Evolutionary conservation across 2,329 filamentous ascomycete species (phyloP).

Genomic region (Clarireedia sp.): DNA sequence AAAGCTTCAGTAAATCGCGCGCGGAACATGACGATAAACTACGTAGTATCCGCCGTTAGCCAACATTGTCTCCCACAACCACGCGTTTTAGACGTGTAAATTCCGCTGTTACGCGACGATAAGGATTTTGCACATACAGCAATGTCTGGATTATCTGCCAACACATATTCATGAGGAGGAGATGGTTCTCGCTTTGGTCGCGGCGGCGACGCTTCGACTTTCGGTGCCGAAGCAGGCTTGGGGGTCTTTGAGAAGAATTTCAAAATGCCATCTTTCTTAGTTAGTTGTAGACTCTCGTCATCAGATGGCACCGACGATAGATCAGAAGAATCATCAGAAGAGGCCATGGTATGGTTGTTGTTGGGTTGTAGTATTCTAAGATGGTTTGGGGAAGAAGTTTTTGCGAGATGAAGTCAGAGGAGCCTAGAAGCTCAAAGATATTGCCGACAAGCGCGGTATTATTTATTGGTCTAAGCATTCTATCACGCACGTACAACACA

Average conservation of each 20-base stretch:
- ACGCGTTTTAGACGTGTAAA: slow-evolving; percentile 48
- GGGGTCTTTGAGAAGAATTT: slow-evolving; percentile 58
- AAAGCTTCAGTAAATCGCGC: slow-evolving; percentile 87
- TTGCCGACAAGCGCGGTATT: slow-evolving; percentile 19
- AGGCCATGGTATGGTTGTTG: slow-evolving; percentile 20
- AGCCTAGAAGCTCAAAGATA: slow-evolving; percentile 14
- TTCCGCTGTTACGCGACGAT: slow-evolving; percentile 32
- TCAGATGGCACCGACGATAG: slow-evolving; percentile 52
- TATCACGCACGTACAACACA: slow-evolving; percentile 13
- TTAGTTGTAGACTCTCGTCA: slow-evolving; percentile 44
- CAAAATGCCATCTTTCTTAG: slow-evolving; percentile 50
- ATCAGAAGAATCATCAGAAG: slow-evolving; percentile 56
- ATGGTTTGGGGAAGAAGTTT: slow-evolving; percentile 8
- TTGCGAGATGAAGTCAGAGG: slow-evolving; percentile 14
- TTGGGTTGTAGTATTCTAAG: slow-evolving; percentile 11
- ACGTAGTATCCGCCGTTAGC: slow-evolving; percentile 31
- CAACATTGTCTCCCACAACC: slow-evolving; percentile 24
- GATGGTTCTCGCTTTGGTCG: slow-evolving; percentile 76
- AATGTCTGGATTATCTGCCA: slow-evolving; percentile 87
- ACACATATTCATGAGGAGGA: slow-evolving; percentile 79
- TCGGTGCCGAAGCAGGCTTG: slow-evolving; percentile 37
- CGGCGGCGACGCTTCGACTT: slow-evolving; percentile 52
- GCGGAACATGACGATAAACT: slow-evolving; percentile 99
- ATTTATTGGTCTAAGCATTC: slow-evolving; percentile 13
- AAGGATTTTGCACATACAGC: slow-evolving; percentile 58